Base-by-base conservation (phyloP, 495 filamentous ascomycete species). In the Annulohypoxylon nitens region DNA sequence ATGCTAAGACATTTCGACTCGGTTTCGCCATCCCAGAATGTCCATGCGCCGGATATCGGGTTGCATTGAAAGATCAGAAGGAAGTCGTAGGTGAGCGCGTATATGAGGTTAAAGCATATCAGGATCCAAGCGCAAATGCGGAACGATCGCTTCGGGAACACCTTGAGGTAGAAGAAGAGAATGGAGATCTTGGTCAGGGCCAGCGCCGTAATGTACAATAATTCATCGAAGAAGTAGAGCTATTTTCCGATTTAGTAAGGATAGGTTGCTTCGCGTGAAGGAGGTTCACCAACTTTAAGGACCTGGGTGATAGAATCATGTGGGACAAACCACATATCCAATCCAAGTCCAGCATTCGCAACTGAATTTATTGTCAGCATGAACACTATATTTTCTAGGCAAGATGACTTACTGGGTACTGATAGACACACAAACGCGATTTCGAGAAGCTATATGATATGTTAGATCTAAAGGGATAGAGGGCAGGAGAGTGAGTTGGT, bases 101-200 rank as follows among this genome's bases (percentile, higher is more conserved):
- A 77, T 6, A 75, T 20, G 33, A 61, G 23, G 47, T 80, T 81
- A 50, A 81, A 68, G n/a, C 51, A 73, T 66, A 86, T 83, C 57
- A 80, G 64, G 7, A 66, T 58, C 51, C 75, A 81, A 3, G 78
- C 76, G 26, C 74, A 70, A 34, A 78, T 73, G 34, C 82, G 83
- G 48, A 87, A 83, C 1, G 72, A 75, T 2, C 64, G 51, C 30
- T 83, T 78, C 41, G 83, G 82, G 61, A 87, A 87, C 51, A 87
- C 81, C 37, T 84, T 84, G 25, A 87, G 79, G 75, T 87, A 87
- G 74, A 87, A 86, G 70, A 79, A 80, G 8, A 87, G 82, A 37
- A 87, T 83, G 43, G 83, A 84, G 36, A 86, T 65, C 66, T 88
- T 87, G 39, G 82, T 83, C 16, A 85, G 69, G 14, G 79, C 76